Evolutionary conservation across 108 stramenopile genomes (phyloP).

Genomic region (Phaeodactylum tricornutum): DNA sequence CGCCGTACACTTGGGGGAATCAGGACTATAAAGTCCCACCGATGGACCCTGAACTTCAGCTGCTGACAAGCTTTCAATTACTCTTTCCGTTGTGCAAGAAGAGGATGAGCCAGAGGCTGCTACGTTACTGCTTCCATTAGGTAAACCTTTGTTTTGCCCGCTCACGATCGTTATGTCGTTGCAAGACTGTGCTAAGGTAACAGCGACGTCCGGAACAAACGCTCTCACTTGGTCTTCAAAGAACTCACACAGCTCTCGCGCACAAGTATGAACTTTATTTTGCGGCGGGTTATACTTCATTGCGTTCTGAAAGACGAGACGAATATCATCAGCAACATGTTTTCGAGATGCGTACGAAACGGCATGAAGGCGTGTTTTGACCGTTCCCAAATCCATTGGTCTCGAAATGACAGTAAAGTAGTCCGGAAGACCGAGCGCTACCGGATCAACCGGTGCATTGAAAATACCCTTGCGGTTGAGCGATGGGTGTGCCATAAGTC

Average conservation of each 20-base stretch:
- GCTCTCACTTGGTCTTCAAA: slow-evolving; percentile 33
- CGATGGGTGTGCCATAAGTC: slow-evolving; percentile 33
- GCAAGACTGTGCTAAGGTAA: too few relatives aligned
- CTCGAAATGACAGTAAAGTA: slow-evolving; percentile 45
- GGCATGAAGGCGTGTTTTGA: slow-evolving; percentile 36
- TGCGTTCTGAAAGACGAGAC: slow-evolving; percentile 70
- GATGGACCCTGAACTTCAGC: neutral
- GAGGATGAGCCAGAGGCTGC: neutral
- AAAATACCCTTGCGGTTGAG: slow-evolving; percentile 51
- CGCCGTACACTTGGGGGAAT: too few relatives aligned
- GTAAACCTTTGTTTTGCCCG: too few relatives aligned
- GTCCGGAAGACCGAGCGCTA: slow-evolving; percentile 45
- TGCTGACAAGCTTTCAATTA: neutral
- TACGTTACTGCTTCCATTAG: too few relatives aligned
- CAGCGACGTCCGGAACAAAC: neutral
- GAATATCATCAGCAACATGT: slow-evolving; percentile 33
- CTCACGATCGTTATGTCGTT: too few relatives aligned
- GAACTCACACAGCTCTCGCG: slow-evolving; percentile 37
- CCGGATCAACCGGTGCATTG: slow-evolving; percentile 76
- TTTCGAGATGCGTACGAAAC: slow-evolving; percentile 20
- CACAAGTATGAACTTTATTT: slow-evolving; percentile 67
- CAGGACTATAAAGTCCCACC: too few relatives aligned
- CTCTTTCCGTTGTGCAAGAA: neutral
- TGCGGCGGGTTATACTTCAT: slow-evolving; percentile 84
- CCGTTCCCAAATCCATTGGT: slow-evolving; percentile 85